These are phyloP conservation scores for Escallonia rubra DNA, from an alignment of 129 eudicot species.

Conservation along the genomic window DNA sequence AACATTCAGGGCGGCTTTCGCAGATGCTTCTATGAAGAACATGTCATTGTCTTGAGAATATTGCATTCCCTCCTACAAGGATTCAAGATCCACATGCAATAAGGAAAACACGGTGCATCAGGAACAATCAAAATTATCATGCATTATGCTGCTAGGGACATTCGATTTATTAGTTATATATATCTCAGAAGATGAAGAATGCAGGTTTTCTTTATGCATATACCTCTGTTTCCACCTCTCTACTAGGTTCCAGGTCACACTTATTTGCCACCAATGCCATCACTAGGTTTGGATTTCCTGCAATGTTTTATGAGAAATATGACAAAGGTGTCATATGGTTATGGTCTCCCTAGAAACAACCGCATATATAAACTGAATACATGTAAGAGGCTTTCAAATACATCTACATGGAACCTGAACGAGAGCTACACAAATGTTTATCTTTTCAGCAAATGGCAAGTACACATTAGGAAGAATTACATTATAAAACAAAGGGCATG, in stretches of 20 bases:
- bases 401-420: too few relatives aligned
- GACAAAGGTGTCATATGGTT: too few relatives aligned
- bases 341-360: too few relatives aligned
- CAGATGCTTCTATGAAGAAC: conserved; percentile 31
- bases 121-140: background rate
- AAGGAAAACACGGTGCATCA: background rate
- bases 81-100: background rate
- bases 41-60: conserved; percentile 29
- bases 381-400: too few relatives aligned
- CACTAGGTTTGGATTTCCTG: conserved; percentile 23
- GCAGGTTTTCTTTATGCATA: background rate
- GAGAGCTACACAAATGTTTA: too few relatives aligned
- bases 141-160: background rate
- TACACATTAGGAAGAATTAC: too few relatives aligned
- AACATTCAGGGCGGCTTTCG: conserved; percentile 29
- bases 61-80: conserved; percentile 25
- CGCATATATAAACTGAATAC: too few relatives aligned
- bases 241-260: conserved; percentile 20
- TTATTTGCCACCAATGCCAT: conserved; percentile 32
- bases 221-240: conserved; percentile 34
- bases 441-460: too few relatives aligned
- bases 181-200: too few relatives aligned
- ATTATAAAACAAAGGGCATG: too few relatives aligned
- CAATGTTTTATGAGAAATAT: background rate
- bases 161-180: too few relatives aligned